phyloP scores from a whole-genome alignment of 495 filamentous ascomycete genomes.

The Penicillium tannophilum region DNA sequence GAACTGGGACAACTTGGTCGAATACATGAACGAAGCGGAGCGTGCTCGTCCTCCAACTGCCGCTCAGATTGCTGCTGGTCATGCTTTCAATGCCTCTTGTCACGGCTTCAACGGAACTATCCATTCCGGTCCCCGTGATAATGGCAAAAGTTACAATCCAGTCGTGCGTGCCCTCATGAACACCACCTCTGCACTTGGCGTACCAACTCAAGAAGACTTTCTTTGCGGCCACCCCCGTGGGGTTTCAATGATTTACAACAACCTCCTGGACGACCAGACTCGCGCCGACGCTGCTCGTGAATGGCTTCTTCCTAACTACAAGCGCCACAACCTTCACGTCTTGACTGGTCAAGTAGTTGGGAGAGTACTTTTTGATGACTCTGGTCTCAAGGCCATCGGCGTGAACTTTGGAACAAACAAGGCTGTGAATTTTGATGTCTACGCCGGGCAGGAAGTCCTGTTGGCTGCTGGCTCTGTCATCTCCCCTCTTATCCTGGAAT shows the following conservation, averaged over 20 bases:
- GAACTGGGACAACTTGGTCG: constrained; percentile 51
- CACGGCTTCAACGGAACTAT: constrained; percentile 31
- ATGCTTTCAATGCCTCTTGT: constrained; percentile 24
- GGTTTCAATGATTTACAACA: constrained; percentile 34
- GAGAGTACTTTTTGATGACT: constrained; percentile 15
- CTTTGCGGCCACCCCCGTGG: constrained; percentile 29
- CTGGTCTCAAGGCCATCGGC: constrained; percentile 21
- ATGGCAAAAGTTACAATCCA: too few species aligned
- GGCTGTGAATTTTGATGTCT: constrained; percentile 30
- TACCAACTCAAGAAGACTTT: constrained; percentile 25
- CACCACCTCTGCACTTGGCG: constrained; percentile 13
- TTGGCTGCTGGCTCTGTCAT: constrained; percentile 56
- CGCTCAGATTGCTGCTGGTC: constrained; percentile 24
- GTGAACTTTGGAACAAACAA: constrained; percentile 42
- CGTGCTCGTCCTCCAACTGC: constrained; percentile 19
- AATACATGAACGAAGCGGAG: constrained; percentile 40
- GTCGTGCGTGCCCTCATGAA: neutral
- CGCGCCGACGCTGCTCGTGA: constrained; percentile 47
- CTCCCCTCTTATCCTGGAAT: constrained; percentile 21
- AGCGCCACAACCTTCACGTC: too few species aligned
- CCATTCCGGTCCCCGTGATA: constrained; percentile 16
- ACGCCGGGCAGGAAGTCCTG: constrained; percentile 52
- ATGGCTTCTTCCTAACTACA: constrained; percentile 34
- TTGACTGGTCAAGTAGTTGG: too few species aligned
- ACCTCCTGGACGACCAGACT: constrained; percentile 23